A percentile compares a stretch with the other conserved stretches of the same genome.
Evolutionary conservation across 768 basidiomycete species (phyloP).

Genomic region (Albatrellus ellisii): DNA sequence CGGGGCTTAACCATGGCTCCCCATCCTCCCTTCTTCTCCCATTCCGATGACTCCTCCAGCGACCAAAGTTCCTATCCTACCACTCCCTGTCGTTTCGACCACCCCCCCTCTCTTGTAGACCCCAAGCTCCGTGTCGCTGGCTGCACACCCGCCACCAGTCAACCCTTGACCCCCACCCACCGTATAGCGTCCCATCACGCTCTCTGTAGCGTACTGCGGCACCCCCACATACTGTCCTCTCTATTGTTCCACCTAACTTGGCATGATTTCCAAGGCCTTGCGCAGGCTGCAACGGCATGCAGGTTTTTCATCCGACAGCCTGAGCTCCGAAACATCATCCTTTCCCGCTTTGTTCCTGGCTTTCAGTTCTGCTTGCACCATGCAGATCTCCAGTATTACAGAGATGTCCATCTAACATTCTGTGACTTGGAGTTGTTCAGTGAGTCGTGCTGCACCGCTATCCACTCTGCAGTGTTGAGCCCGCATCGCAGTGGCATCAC

Average conservation of each 20-base stretch:
- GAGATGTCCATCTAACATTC: slow-evolving; percentile 39
- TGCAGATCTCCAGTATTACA: slow-evolving; percentile 26
- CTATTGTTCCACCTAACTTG: slow-evolving; percentile 23
- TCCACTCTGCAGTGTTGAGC: background rate
- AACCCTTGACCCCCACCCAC: background rate
- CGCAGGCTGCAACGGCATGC: slow-evolving; percentile 22
- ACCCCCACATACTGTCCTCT: slow-evolving; percentile 22
- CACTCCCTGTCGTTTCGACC: background rate
- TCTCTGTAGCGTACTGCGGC: slow-evolving; percentile 18
- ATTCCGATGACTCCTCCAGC: slow-evolving; percentile 1
- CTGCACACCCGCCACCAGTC: background rate
- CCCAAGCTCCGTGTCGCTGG: background rate
- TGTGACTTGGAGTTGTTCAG: slow-evolving; percentile 51
- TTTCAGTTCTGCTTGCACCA: slow-evolving; percentile 32
- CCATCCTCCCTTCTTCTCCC: slow-evolving; percentile 1
- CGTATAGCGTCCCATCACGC: slow-evolving; percentile 9
- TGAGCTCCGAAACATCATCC: slow-evolving; percentile 25
- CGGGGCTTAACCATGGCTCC: background rate
- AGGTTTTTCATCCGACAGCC: slow-evolving; percentile 21
- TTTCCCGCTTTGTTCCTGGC: slow-evolving; percentile 43
- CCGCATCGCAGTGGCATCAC: slow-evolving; percentile 41
- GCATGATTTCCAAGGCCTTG: slow-evolving; percentile 28
- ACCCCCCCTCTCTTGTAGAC: background rate
- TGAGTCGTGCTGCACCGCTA: slow-evolving; percentile 26
- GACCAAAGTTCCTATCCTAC: background rate